phyloP scores from a whole-genome alignment of 345 rosid genomes.

The Eucalyptus grandis region DNA sequence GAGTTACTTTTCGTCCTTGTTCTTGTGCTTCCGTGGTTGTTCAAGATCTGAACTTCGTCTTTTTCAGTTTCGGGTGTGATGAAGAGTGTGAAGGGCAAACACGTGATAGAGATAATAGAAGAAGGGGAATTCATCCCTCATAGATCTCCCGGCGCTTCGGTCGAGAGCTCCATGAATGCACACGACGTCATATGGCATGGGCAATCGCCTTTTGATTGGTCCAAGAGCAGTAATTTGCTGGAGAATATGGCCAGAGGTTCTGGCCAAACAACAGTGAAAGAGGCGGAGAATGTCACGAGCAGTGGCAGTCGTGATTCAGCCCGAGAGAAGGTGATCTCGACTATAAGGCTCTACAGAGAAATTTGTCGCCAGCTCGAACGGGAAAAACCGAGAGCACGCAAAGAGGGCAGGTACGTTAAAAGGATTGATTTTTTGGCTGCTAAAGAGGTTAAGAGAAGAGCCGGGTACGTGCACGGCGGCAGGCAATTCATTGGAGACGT shows the following conservation, averaged over 20 bases:
- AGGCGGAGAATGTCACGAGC: background rate
- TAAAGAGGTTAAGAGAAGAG: background rate
- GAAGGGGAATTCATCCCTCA: background rate
- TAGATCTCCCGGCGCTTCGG: background rate
- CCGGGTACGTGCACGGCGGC: background rate
- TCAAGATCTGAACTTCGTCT: background rate
- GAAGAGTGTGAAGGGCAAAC: background rate
- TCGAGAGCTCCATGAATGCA: background rate
- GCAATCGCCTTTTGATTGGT: background rate
- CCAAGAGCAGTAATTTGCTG: background rate
- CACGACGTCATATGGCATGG: background rate
- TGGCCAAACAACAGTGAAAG: background rate
- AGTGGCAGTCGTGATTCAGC: background rate
- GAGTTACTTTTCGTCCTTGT: background rate
- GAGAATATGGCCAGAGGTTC: background rate
- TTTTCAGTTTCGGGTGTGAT: background rate
- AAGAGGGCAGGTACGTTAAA: background rate
- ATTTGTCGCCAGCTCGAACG: background rate
- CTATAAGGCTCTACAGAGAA: background rate
- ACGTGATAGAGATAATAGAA: fast-evolving
- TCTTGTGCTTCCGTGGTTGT: background rate
- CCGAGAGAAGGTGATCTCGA: background rate
- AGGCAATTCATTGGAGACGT: background rate
- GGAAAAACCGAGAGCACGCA: background rate
- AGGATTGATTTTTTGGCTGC: background rate